phyloP scores from a whole-genome alignment of 306 rosid genomes.

The Cicer chorassanicum region DNA sequence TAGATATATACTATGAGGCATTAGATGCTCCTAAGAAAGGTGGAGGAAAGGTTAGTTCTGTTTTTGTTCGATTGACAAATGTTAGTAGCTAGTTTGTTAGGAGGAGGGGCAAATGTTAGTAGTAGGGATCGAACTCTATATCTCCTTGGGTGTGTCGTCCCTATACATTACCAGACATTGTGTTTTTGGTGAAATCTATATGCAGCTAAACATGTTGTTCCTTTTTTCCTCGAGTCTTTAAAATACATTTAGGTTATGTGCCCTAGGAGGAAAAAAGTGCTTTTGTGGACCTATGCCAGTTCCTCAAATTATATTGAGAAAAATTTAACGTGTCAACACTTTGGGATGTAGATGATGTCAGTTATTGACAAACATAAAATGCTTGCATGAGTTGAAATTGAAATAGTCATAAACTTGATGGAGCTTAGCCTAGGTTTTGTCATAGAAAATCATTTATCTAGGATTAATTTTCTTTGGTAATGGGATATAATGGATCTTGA shows the following conservation, averaged over 20 bases:
- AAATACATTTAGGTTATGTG: neutral
- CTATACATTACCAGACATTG: neutral
- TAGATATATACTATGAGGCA: constrained; percentile 72
- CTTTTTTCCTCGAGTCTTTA: constrained; percentile 12
- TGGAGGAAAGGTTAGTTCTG: constrained; percentile 66
- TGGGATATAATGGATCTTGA: neutral
- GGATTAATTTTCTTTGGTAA: neutral
- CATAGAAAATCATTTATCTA: neutral
- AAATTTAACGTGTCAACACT: neutral
- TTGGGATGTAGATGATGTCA: constrained; percentile 16
- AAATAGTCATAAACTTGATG: neutral
- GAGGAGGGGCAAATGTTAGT: too few species aligned
- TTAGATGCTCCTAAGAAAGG: constrained; percentile 79
- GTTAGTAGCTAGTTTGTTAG: too few species aligned
- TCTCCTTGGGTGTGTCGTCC: too few species aligned
- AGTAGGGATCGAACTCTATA: too few species aligned
- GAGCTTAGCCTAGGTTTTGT: constrained; percentile 19
- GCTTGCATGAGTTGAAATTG: constrained; percentile 1
- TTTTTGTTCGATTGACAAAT: constrained; percentile 8
- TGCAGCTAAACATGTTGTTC: neutral
- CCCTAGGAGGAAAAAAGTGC: neutral
- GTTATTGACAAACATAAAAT: constrained; percentile 1
- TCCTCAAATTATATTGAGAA: neutral
- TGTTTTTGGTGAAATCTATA: constrained; percentile 13
- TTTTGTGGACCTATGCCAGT: neutral